A percentile compares a stretch with the other conserved stretches of the same genome.
phyloP scores from a whole-genome alignment of 805 yeast species.

The Metschnikowia cerradonensis region DNA sequence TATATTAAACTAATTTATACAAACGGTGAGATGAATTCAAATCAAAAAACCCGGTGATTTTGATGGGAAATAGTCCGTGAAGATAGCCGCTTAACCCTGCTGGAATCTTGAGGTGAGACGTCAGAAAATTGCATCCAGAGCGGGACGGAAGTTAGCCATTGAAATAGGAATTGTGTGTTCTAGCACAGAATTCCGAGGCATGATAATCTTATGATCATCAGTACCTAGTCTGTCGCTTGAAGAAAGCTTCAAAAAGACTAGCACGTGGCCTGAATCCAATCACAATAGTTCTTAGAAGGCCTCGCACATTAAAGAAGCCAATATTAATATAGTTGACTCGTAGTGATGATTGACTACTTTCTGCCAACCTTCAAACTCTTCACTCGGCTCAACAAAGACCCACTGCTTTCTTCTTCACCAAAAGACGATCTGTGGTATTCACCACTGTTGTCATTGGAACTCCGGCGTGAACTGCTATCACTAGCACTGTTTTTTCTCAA shows the following conservation, averaged over 20 bases:
- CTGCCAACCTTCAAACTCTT: slow-evolving; percentile 83
- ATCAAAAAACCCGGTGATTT: not conserved
- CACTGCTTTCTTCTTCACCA: slow-evolving; percentile 16
- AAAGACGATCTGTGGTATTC: slow-evolving; percentile 13
- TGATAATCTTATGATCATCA: not conserved
- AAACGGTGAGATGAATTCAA: not conserved
- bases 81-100: not conserved
- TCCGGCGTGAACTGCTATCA: slow-evolving; percentile 29
- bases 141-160: not conserved
- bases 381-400: slow-evolving; percentile 73
- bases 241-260: not conserved
- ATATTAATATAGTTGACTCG: not conserved
- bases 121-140: not conserved
- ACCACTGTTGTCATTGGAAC: slow-evolving; percentile 24
- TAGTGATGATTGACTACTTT: slow-evolving; percentile 21
- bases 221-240: not conserved
- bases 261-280: not conserved
- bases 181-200: not conserved
- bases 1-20: not conserved
- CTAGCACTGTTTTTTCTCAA: slow-evolving; percentile 41
- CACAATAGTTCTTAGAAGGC: not conserved
- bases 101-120: not conserved
- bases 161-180: not conserved
- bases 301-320: not conserved
- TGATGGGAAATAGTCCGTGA: not conserved